Base-by-base conservation (phyloP, 1,284 basidiomycete genomes). In the Schizophyllum commune region DNA sequence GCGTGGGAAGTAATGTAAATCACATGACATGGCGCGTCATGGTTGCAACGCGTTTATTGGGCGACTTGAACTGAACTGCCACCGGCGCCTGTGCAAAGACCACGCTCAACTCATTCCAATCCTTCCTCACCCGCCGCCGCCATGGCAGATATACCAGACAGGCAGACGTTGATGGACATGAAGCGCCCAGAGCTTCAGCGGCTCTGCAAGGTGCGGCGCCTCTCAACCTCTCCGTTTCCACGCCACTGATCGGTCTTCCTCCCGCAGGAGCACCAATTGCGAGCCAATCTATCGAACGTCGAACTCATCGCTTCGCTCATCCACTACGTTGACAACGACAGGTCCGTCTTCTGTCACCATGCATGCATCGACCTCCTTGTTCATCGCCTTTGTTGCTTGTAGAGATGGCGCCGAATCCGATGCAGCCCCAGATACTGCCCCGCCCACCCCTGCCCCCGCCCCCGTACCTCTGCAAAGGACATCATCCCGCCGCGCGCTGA, bases 201-300 rank as follows among this genome's bases (percentile, higher is more conserved):
- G 67, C 70, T 91, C 47, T 91, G 89, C 82, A 91, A 91, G 76
- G 89, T 88, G 67, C 61, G 69, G 63, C n/a, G 88, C 61, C 82
- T 91, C 20, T 20, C 21, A 11, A 52, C 54, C 11, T 20, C 22
- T 27, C 54, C 21, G 56, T 59, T 27, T 3, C n/a, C 21, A 17
- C 19, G 32, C 20, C 19, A 1, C 58, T 58, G 54, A 57, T 51
- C 15, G 59, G 54, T 59, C 51, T 51, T 62, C 27, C 53, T 51
- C 64, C 33, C 65, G 66, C 67, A 63, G 70, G 65, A 67, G 69
- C 67, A 57, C 63, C 57, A 34, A 53, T 53, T 32, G 60, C 64
- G 57, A 66, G 72, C 59, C 71, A 71, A 13, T 70, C 70, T 52
- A 67, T 68, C 55, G 60, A 66, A 51, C 66, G 73, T 56, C 68